Base-by-base conservation (phyloP, 2,329 filamentous ascomycete genomes). In the Epichloe amarillans region DNA sequence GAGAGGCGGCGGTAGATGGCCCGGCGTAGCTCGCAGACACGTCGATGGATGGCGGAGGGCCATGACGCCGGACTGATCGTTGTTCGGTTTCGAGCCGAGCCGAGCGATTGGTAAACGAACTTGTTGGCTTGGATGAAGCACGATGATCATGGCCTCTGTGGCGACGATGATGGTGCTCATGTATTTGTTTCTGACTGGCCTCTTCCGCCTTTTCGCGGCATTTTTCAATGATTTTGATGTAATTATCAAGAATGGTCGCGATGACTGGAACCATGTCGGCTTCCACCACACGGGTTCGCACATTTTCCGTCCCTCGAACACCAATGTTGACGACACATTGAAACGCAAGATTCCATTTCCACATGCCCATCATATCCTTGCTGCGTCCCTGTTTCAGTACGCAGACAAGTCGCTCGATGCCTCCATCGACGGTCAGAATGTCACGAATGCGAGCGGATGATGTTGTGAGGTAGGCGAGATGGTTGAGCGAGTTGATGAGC, bases 301-400 rank as follows among this genome's bases (percentile, higher is more conserved):
- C 93, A 58, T 81, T 83, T 71, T 98, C 93, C 12, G 93, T 96
- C 53, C 93, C 93, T 59, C 93, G 82, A 53, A 98, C 91, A 52
- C 93, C 93, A 64, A 98, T 97, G 68, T 98, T 98, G 65, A 98
- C 93, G 57, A 97, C 90, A 67, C 93, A 98, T 69, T 97, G 93
- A 68, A 98, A 98, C 49, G 93, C 93, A 55, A 98, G 77, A 64
- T 96, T 98, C 93, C 93, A 98, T 71, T 97, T 97, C 93, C 93
- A 98, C 87, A 95, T 95, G 67, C 96, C 91, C 91, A 97, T 96
- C 83, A 96, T 85, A 66, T 98, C 91, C 69, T 90, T 94, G 71
- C 88, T 96, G 64, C 93, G 80, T 56, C 93, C 93, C 69, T 95
- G 88, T 70, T 98, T 98, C 67, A 98, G 80, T 64, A 98, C 96